Evolutionary conservation across 2,329 filamentous ascomycete species (phyloP), one percentile per base, ranked within the genome.

Genomic region (Trichoderma guizhouense): DNA sequence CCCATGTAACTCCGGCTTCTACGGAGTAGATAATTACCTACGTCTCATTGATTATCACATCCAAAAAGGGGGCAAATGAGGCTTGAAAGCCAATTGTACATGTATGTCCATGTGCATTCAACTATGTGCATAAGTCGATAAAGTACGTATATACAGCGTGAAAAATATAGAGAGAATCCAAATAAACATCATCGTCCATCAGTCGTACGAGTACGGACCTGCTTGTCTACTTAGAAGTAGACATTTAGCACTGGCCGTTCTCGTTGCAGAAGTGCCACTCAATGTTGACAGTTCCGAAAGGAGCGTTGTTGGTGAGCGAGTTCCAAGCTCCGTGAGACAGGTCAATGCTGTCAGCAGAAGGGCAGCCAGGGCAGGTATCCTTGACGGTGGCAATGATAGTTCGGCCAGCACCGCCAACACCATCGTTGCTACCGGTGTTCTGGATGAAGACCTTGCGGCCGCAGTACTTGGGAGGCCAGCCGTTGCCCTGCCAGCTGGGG

Each of bases 211-310:
- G 15, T 32, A 3, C 21, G 8, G 12, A 55, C 30, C 30, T 60
- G 12, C 34, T 36, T 3, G 32, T 36, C 18, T 28, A 47, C n/a
- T 30, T 24, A 7, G 28, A n/a, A 9, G 14, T 26, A 32, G 57
- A 51, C 57, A 47, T 68, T 72, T 72, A 72, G 71, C 71, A 72
- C 64, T 72, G 57, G 71, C 71, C 71, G 34, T 64, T 63, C 43
- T 30, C 58, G 47, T 64, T 72, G 71, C 71, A 72, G 71, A 72
- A 72, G 58, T 72, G 69, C 69, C 71, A 72, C 57, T 69, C 58
- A 62, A 72, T 68, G 71, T 72, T 72, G 30, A 72, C n/a, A 11
- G 58, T 72, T n/a, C 71, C 71, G 34, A 53, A 32, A 55, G 43
- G 30, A 34, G 71, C 71, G 26, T 55, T 9, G 64, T 69, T 69